Evolutionary conservation across 1,284 basidiomycete species (phyloP).

Genomic region (Malassezia equina): DNA sequence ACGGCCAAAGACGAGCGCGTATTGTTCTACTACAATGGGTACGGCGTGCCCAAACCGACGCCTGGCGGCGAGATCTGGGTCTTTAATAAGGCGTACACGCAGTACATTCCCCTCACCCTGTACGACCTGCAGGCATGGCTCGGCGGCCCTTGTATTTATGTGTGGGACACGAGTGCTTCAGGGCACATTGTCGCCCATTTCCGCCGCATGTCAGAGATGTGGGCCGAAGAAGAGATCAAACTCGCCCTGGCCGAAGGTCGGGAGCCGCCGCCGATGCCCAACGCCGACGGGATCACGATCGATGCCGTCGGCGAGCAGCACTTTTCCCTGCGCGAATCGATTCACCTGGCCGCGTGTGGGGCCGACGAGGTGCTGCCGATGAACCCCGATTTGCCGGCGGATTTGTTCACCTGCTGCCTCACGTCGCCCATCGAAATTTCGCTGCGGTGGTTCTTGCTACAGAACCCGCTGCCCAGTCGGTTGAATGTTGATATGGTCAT

Average conservation of each 20-base stretch:
- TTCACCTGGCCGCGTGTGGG: conserved; percentile 89
- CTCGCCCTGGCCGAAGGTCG: conserved; percentile 22
- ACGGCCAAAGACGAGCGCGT: conserved; percentile 87
- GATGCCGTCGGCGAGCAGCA: conserved; percentile 46
- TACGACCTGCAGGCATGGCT: conserved; percentile 81
- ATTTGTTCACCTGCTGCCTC: conserved; percentile 92
- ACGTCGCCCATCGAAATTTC: conserved; percentile 98
- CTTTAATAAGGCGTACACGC: conserved; percentile 93
- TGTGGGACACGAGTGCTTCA: conserved; percentile 96
- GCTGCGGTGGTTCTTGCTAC: conserved; percentile 83
- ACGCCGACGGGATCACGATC: conserved; percentile 19
- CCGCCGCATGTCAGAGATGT: conserved; percentile 70
- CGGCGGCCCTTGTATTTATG: conserved; percentile 81
- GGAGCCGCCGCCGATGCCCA: conserved; percentile 21
- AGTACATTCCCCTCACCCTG: conserved; percentile 92
- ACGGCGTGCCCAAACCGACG: conserved; percentile 93
- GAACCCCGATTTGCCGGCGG: conserved; percentile 89
- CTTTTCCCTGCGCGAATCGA: conserved; percentile 70
- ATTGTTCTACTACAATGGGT: conserved; percentile 96
- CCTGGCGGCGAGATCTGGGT: conserved; percentile 96
- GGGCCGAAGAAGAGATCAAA: conserved; percentile 63
- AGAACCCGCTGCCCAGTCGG: conserved; percentile 59
- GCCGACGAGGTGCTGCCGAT: conserved; percentile 85
- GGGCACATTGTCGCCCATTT: conserved; percentile 88
- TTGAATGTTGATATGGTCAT: conserved; percentile 75